Percentiles rank a stretch among this genome's conserved stretches.
Conservation (phyloP, 2,329 filamentous ascomycete species). For the Aspergillus sp. region DNA sequence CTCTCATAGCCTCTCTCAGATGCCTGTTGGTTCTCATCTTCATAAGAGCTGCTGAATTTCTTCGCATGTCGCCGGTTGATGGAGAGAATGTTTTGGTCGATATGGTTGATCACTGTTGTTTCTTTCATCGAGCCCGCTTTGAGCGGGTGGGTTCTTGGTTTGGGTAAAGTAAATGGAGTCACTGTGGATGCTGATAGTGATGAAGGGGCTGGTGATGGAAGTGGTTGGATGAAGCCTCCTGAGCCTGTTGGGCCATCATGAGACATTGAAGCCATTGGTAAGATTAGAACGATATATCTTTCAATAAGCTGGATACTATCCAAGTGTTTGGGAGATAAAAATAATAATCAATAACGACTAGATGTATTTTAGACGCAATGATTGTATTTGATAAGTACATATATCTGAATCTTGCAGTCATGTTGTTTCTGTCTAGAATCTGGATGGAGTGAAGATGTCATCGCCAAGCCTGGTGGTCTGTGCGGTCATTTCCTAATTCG, state of each 20-base stretch:
- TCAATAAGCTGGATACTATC: too few relatives aligned
- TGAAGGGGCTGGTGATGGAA: slow-evolving; percentile 47
- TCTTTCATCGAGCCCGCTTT: slow-evolving; percentile 56
- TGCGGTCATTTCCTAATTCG: neutral
- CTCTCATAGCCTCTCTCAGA: slow-evolving; percentile 50
- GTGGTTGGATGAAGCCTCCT: slow-evolving; percentile 41
- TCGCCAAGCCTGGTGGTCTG: slow-evolving; percentile 3
- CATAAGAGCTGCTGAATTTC: slow-evolving; percentile 37
- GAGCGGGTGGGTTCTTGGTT: slow-evolving; percentile 49
- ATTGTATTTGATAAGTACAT: too few relatives aligned
- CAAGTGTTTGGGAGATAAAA: too few relatives aligned
- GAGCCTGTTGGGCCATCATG: slow-evolving; percentile 1
- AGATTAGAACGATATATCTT: neutral
- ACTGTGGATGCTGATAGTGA: slow-evolving; percentile 31
- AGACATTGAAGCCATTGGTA: slow-evolving; percentile 6
- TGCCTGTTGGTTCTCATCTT: slow-evolving; percentile 20
- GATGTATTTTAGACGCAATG: too few relatives aligned
- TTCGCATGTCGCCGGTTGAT: slow-evolving; percentile 52
- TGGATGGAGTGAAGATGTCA: slow-evolving; percentile 1
- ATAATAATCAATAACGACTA: too few relatives aligned
- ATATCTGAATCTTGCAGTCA: too few relatives aligned
- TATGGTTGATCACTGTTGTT: slow-evolving; percentile 52
- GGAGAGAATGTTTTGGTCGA: slow-evolving; percentile 49
- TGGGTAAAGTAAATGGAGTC: slow-evolving; percentile 43
- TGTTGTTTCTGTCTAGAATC: too few relatives aligned